Base-by-base conservation (phyloP, 2,329 filamentous ascomycete species). In the Anisogramma anomala region DNA sequence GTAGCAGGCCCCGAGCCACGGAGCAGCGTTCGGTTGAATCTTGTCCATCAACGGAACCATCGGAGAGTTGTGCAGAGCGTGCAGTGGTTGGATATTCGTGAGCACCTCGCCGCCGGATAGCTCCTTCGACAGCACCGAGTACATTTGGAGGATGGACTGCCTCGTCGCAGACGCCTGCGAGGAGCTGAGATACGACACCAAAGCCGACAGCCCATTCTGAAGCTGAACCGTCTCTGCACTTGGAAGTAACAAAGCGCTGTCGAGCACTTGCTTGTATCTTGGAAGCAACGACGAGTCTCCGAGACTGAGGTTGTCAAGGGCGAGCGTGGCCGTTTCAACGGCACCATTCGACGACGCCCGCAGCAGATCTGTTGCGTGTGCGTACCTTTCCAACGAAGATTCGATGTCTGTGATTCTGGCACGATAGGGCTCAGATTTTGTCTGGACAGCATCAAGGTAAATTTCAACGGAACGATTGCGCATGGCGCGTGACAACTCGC, bases 401-500 rank as follows among this genome's bases (percentile, higher is more conserved):
- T 77, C 74, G 19, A 76, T 56, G 8, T 63, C 58, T 0, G 66
- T 52, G 11, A 74, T 57, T 19, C 55, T 62, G n/a, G 55, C 54
- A n/a, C 62, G 53, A 52, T 59, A 63, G 3, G 50, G 38, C 2
- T 58, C 54, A 1, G 50, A 47, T 9, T 31, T 46, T 1, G 63
- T 59, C 1, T 61, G 60, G 4, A 63, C 55, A 6, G 59, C 59
- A 48, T 78, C 69, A 33, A 98, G 67, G 53, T 80, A 91, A 8
- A 98, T 82, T 60, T 98, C 93, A 19, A 95, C 72, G 36, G 87
- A 87, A 58, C 91, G 77, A 61, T 98, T 98, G 43, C 93, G 74
- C 91, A 98, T 98, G 1, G 91, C 91, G 48, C 91, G 75, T 3
- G 91, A 98, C 7, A 98, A 69, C 59, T 98, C 91, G 14, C 91